Base-by-base conservation (phyloP, 768 basidiomycete species). In the Psilocybe tampanensis region DNA sequence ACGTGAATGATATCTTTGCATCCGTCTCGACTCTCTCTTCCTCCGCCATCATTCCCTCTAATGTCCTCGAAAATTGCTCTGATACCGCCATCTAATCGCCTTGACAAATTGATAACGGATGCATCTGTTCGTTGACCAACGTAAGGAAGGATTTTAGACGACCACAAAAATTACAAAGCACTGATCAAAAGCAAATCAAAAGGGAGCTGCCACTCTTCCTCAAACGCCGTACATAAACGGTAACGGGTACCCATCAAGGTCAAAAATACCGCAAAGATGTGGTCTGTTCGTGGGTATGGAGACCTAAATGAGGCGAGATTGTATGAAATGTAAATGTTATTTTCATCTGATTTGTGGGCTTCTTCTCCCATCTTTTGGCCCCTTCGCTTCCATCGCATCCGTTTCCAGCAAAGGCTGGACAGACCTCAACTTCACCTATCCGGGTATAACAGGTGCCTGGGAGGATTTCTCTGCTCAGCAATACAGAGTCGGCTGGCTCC, bases 401-500 rank as follows among this genome's bases (percentile, higher is more conserved):
- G 47, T 23, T 48, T 33, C 6, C 24, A 24, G 43, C 42, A n/a
- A 19, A 34, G 34, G 33, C 44, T 47, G 45, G 33, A 29, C 24
- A 18, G 33, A 59, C 55, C 47, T 39, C 36, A 48, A 47, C 33
- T 24, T 55, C 39, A 19, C 58, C 47, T 45, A 39, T 55, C 23
- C 49, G 58, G 52, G 49, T 23, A 33, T 47, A 13, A 4, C 39
- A 44, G 29, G 48, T 55, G 58, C 58, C 58, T 55, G 53, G 58
- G 54, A 60, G 53, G 15, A 42, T 51, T 55, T 26, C 39, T 19
- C 36, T 50, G 36, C 36, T 39, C 36, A 39, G 36, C 12, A 39
- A n/a, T 39, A 13, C 36, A n/a, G 32, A 36, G 41, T 23, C 52
- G 44, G 45, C n/a, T 55, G 32, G 13, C 34, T 55, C 32, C 44